Percentiles rank a stretch among this genome's conserved stretches.
phyloP scores from a whole-genome alignment of 345 rosid genomes.

The Diplotaxis tenuifolia region DNA sequence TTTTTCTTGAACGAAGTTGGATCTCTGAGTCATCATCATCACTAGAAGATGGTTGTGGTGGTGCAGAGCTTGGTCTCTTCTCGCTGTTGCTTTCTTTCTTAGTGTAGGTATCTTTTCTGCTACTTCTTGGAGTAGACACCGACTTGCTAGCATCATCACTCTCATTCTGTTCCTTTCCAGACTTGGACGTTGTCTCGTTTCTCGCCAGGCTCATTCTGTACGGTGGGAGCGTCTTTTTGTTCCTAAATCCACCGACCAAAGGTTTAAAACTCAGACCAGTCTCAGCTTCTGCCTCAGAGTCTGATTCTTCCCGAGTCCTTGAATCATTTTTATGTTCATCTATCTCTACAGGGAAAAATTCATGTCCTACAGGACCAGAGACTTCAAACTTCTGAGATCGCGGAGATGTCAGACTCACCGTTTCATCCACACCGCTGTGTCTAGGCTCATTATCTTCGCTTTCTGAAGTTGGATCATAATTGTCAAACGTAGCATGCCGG shows the following conservation, averaged over 20 bases:
- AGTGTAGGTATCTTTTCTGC: conserved; percentile 39
- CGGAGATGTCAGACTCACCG: conserved; percentile 28
- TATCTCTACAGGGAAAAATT: conserved; percentile 15
- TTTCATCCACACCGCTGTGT: conserved; percentile 7
- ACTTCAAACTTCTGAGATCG: conserved; percentile 32
- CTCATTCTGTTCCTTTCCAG: conserved; percentile 33
- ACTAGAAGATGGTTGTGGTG: conserved; percentile 34
- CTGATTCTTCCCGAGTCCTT: conserved; percentile 28
- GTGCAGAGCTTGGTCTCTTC: conserved; percentile 32
- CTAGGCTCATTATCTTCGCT: conserved; percentile 44
- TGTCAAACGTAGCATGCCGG: conserved; percentile 50
- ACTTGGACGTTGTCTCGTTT: conserved; percentile 32
- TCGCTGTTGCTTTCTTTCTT: conserved; percentile 36
- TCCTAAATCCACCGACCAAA: conserved; percentile 64
- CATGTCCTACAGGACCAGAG: conserved; percentile 34
- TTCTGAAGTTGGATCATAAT: conserved; percentile 50
- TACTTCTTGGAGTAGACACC: conserved; percentile 30
- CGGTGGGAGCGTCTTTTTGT: conserved; percentile 61
- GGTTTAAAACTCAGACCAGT: conserved; percentile 49
- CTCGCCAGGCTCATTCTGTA: conserved; percentile 35
- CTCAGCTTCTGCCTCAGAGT: conserved; percentile 22
- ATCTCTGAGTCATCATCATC: conserved; percentile 38
- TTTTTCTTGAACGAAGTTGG: conserved; percentile 32
- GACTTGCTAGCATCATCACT: conserved; percentile 12
- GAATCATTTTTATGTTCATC: conserved; percentile 36